Percentiles rank a stretch among this genome's conserved stretches.
Conservation (phyloP, 805 yeast species). For the Starmerella asiatica region DNA sequence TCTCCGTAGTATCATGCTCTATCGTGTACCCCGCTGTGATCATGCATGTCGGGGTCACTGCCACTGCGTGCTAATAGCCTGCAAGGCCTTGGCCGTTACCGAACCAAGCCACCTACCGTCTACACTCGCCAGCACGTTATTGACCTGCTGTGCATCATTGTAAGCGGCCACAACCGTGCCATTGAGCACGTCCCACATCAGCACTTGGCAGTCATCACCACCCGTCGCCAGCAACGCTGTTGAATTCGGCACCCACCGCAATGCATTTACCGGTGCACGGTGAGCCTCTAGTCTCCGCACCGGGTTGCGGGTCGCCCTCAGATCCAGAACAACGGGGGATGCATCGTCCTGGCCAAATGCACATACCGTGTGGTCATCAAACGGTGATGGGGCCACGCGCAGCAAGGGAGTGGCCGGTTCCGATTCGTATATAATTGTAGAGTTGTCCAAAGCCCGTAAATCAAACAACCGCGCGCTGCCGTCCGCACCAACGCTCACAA, state of each 20-base stretch:
- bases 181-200: slow-evolving; percentile 46
- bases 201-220: slow-evolving; percentile 46
- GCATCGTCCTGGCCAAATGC: slow-evolving; percentile 62
- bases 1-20: neutral
- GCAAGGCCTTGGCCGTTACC: slow-evolving; percentile 54
- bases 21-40: too few species aligned
- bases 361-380: slow-evolving; percentile 72
- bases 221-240: slow-evolving; percentile 59
- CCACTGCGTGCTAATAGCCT: slow-evolving; percentile 33
- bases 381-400: slow-evolving; percentile 61
- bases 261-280: slow-evolving; percentile 50
- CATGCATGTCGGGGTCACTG: too few species aligned
- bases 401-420: slow-evolving; percentile 44
- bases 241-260: slow-evolving; percentile 66
- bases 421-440: slow-evolving; percentile 78
- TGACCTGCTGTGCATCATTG: slow-evolving; percentile 57
- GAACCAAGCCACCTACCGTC: slow-evolving; percentile 73
- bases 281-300: slow-evolving; percentile 57
- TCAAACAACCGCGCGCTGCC: slow-evolving; percentile 91
- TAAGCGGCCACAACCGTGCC: slow-evolving; percentile 36
- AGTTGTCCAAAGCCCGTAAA: slow-evolving; percentile 74
- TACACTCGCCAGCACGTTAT: slow-evolving; percentile 60
- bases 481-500: slow-evolving; percentile 89
- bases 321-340: slow-evolving; percentile 57
- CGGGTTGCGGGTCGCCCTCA: slow-evolving; percentile 80